These are phyloP conservation scores for Vanrija pseudolonga DNA, from an alignment of 1,284 basidiomycete genomes.

Conservation along the genomic window DNA sequence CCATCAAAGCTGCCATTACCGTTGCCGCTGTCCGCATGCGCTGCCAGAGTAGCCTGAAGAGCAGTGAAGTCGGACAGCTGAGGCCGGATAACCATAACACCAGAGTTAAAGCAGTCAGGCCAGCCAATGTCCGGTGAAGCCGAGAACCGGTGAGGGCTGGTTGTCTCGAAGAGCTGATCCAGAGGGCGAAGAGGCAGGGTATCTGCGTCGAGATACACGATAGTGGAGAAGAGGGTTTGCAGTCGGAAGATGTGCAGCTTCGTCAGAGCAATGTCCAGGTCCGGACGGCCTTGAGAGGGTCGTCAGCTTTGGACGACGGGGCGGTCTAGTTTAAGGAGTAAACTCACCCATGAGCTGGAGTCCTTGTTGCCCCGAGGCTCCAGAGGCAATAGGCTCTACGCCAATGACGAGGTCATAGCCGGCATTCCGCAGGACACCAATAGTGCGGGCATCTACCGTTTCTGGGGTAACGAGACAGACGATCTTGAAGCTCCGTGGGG, in stretches of 20 bases:
- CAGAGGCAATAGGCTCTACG: slow-evolving; percentile 72
- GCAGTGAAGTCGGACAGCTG: slow-evolving; percentile 75
- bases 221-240: slow-evolving; percentile 69
- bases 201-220: slow-evolving; percentile 95
- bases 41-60: slow-evolving; percentile 52
- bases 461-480: slow-evolving; percentile 92
- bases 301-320: slow-evolving; percentile 1
- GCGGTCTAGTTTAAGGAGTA: no score
- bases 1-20: slow-evolving; percentile 88
- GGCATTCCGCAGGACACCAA: slow-evolving; percentile 72
- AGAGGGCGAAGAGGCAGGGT: slow-evolving; percentile 82
- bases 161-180: slow-evolving; percentile 76
- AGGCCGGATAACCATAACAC: slow-evolving; percentile 82
- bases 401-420: slow-evolving; percentile 80
- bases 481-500: slow-evolving; percentile 68
- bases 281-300: slow-evolving; percentile 68
- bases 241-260: slow-evolving; percentile 94
- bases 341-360: slow-evolving; percentile 77
- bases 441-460: slow-evolving; percentile 78
- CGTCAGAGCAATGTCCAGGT: slow-evolving; percentile 86
- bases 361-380: slow-evolving; percentile 56
- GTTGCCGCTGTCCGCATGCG: slow-evolving; percentile 2
- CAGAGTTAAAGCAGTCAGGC: slow-evolving; percentile 99
- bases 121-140: slow-evolving; percentile 95
- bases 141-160: slow-evolving; percentile 53